Evolutionary conservation across 2,329 filamentous ascomycete genomes (phyloP).

Genomic region (Verticillium nubilum): DNA sequence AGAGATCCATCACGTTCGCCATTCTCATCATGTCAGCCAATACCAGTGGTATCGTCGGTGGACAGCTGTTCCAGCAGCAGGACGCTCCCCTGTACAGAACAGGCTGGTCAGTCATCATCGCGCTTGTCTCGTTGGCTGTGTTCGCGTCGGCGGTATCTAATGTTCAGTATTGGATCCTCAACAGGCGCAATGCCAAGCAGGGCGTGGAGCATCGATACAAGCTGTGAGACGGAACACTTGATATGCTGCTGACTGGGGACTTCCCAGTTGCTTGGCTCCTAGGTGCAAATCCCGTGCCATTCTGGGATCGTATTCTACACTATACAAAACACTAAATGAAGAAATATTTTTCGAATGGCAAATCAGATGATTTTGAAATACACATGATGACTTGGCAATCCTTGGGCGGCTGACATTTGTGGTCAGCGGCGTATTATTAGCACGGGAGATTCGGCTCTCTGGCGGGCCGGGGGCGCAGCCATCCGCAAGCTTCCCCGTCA

Average conservation of each 20-base stretch:
- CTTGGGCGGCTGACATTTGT: not conserved
- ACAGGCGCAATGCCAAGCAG: not conserved
- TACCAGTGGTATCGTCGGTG: slow-evolving; percentile 19
- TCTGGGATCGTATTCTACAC: not conserved
- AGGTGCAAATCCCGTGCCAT: not conserved
- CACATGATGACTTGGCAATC: not conserved
- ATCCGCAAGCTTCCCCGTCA: not conserved
- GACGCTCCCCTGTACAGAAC: slow-evolving; percentile 19
- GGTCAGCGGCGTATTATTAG: not conserved
- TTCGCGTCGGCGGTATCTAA: not conserved
- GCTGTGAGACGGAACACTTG: not conserved
- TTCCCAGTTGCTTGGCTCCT: not conserved
- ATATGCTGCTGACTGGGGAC: not conserved
- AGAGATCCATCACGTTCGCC: slow-evolving; percentile 23
- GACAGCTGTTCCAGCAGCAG: slow-evolving; percentile 20
- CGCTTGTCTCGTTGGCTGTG: slow-evolving; percentile 3
- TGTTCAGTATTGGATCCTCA: slow-evolving; percentile 2
- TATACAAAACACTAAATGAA: not conserved
- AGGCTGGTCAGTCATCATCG: slow-evolving; percentile 19
- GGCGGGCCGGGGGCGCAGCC: not conserved
- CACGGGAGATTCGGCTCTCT: not conserved
- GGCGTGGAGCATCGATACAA: not conserved
- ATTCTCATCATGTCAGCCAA: slow-evolving; percentile 24
- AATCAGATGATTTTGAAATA: not conserved
- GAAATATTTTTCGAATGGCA: not conserved